Evolutionary conservation across 257 asterid species (phyloP), one percentile per base, ranked within the genome.

Genomic region (Plantago major): DNA sequence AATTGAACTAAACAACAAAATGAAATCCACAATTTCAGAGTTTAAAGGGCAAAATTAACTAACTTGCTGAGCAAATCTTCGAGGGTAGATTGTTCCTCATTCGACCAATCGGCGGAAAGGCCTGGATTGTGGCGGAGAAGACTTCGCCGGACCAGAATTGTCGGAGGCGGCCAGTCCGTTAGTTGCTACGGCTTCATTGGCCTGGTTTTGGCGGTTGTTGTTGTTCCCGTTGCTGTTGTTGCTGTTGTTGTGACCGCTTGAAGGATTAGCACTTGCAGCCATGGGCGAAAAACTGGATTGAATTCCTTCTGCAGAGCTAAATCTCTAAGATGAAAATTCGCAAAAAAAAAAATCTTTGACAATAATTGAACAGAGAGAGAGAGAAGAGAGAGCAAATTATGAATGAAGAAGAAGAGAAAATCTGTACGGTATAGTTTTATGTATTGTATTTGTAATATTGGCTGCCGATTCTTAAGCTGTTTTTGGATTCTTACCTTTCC

Each of bases 231-330:
- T 69, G 46, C 55, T 67, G 22, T n/a, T 64, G 26, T 59, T 72
- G 50, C 70, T 79, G 60, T 79, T 78, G 28, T 69, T 78, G 13
- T 73, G 83, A 60, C 22, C 79, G 42, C 70, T 86, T 42, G 90
- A 71, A 42, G 90, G 90, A 63, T 80, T 85, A 56, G 96, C 87
- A 67, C 97, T 90, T 55, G 97, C 97, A 53, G 96, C 97, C 97
- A 90, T 59, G 30, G 63, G 4, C 14, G 50, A 28, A 42, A 40
- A 17, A 43, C 8, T 33, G 3, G 15, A 55, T 10, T 7, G 12
- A 58, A 43, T 19, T 1, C 1, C 40, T 46, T 40, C 40, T 6
- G 43, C 14, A 59, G 50, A 63, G 49, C 26, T 70, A 6, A 37
- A 16, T 37, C 9, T 38, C 42, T 10, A 2, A 22, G 26, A 22